phyloP scores from a whole-genome alignment of 306 rosid genomes.

The Crotalaria pallida region DNA sequence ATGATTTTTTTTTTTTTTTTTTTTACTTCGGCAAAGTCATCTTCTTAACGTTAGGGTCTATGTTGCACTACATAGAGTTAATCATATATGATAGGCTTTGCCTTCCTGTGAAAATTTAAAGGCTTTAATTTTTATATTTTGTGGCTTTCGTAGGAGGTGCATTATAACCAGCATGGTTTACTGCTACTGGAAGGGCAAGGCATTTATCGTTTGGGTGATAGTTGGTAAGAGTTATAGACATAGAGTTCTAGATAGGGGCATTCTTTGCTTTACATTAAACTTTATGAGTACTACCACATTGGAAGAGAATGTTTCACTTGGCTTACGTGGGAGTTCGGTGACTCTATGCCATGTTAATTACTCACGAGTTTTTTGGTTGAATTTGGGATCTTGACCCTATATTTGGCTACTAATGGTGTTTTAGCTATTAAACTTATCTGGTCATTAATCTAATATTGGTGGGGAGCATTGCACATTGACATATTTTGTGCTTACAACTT shows the following conservation, averaged over 20 bases:
- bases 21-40: not conserved
- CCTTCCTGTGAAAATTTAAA: not conserved
- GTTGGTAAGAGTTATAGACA: constrained; percentile 56
- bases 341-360: not conserved
- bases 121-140: not conserved
- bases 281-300: not conserved
- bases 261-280: constrained; percentile 16
- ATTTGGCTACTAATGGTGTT: constrained; percentile 9
- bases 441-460: not conserved
- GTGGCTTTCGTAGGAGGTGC: constrained; percentile 73
- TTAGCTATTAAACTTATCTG: not conserved
- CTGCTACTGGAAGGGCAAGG: constrained; percentile 93
- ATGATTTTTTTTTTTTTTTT: not conserved
- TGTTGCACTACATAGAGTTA: not conserved
- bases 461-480: not conserved
- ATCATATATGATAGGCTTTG: not conserved
- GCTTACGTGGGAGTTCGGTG: not conserved
- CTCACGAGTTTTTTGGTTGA: not conserved
- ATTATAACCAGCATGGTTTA: constrained; percentile 94
- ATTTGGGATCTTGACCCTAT: constrained; percentile 3
- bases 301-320: constrained; percentile 16
- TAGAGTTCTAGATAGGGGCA: constrained; percentile 11
- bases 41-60: not conserved
- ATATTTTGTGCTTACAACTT: not conserved
- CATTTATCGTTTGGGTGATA: constrained; percentile 85